A percentile compares a stretch with the other conserved stretches of the same genome.
These are phyloP conservation scores for Cucurbita moschata DNA, from an alignment of 306 rosid genomes.

Conservation along the genomic window DNA sequence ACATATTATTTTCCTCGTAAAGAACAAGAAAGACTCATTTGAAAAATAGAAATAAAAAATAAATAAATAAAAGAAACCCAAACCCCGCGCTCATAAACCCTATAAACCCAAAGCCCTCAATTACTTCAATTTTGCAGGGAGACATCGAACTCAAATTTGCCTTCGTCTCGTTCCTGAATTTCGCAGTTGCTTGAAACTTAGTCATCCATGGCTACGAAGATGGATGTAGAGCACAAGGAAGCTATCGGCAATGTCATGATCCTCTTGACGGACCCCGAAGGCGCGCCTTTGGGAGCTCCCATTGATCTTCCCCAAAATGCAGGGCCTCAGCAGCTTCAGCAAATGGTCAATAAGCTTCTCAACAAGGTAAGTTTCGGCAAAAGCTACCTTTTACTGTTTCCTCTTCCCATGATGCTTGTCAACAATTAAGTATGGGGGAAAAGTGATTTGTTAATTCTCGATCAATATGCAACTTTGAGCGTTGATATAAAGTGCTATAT, in stretches of 20 bases:
- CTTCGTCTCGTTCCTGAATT: neutral
- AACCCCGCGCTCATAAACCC: neutral
- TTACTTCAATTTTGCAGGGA: neutral
- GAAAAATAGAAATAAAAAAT: neutral
- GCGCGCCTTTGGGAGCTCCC: slow-evolving; percentile 40
- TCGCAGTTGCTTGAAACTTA: neutral
- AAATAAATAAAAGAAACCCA: neutral
- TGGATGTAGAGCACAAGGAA: slow-evolving; percentile 17
- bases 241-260: slow-evolving; percentile 43
- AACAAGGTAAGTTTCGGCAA: slow-evolving; percentile 28
- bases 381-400: neutral
- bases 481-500: too few species aligned
- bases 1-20: too few species aligned
- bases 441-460: neutral
- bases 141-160: neutral
- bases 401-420: neutral
- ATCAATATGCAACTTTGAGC: neutral
- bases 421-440: neutral
- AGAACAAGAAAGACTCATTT: too few species aligned
- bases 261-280: slow-evolving; percentile 59
- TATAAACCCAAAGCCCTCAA: neutral
- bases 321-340: slow-evolving; percentile 64
- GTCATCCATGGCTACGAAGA: slow-evolving; percentile 8
- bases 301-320: slow-evolving; percentile 61
- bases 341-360: slow-evolving; percentile 61